Evolutionary conservation across 495 filamentous ascomycete genomes (phyloP).

Genomic region (Sporormia fimetaria): DNA sequence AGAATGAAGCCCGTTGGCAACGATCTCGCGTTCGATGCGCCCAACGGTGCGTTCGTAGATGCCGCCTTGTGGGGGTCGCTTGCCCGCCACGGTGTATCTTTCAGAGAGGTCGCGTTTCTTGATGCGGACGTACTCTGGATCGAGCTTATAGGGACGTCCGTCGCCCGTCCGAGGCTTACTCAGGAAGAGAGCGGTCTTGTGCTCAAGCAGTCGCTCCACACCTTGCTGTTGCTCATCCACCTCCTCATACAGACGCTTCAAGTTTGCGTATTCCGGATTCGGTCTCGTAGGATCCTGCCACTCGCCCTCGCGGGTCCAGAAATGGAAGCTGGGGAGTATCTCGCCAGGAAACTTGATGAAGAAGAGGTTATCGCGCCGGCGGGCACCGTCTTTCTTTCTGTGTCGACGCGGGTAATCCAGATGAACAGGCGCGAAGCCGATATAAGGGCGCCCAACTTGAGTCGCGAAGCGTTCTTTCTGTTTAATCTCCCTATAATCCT

Average conservation of each 20-base stretch:
- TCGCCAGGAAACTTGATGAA: conserved; percentile 15
- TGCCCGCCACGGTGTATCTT: too few relatives aligned
- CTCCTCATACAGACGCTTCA: conserved; percentile 2
- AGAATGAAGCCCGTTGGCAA: conserved; percentile 3
- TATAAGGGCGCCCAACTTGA: conserved; percentile 7
- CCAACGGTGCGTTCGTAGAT: conserved; percentile 6
- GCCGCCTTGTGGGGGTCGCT: too few relatives aligned
- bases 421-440: conserved; percentile 14
- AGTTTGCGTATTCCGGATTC: conserved; percentile 5
- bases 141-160: too few relatives aligned
- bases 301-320: conserved; percentile 11
- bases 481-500: background rate
- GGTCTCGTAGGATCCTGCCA: conserved; percentile 13
- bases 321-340: conserved; percentile 14
- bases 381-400: background rate
- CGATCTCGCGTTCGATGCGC: conserved; percentile 12
- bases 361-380: conserved; percentile 7
- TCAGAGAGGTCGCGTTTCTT: too few relatives aligned
- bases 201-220: too few relatives aligned
- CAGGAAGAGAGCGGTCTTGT: too few relatives aligned
- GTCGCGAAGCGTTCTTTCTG: conserved; percentile 3
- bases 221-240: background rate
- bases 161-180: too few relatives aligned
- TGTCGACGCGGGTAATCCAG: conserved; percentile 6
- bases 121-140: too few relatives aligned